These are phyloP conservation scores for Cicer pinnatifidum DNA, from an alignment of 306 rosid genomes.

Conservation along the genomic window DNA sequence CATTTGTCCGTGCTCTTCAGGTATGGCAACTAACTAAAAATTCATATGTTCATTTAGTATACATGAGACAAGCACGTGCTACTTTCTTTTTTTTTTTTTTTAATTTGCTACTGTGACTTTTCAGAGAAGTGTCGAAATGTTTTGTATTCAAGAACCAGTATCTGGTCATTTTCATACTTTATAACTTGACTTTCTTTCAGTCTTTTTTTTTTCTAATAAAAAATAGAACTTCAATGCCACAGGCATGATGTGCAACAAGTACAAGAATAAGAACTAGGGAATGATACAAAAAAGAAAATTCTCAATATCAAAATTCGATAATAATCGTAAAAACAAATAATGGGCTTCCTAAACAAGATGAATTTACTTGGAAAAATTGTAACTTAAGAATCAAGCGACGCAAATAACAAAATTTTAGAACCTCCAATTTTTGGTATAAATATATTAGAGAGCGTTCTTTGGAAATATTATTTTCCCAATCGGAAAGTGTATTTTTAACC, in stretches of 20 bases:
- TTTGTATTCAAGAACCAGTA: constrained; percentile 19
- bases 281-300: constrained; percentile 4
- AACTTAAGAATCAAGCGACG: constrained; percentile 1
- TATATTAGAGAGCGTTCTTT: neutral
- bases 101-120: constrained; percentile 9
- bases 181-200: neutral
- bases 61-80: constrained; percentile 20
- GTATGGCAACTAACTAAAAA: constrained; percentile 55
- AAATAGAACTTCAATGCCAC: neutral
- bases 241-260: constrained; percentile 29
- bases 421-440: constrained; percentile 9
- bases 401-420: neutral
- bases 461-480: constrained; percentile 15
- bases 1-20: constrained; percentile 95
- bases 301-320: constrained; percentile 31
- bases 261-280: constrained; percentile 2
- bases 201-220: neutral
- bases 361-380: neutral
- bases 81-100: constrained; percentile 29
- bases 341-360: constrained; percentile 5
- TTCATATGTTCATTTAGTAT: constrained; percentile 25
- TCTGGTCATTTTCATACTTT: neutral
- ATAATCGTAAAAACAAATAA: constrained; percentile 12
- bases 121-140: constrained; percentile 5
- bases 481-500: constrained; percentile 2